phyloP scores from a whole-genome alignment of 2,329 filamentous ascomycete species.

The Pseudocercospora macadamiae region DNA sequence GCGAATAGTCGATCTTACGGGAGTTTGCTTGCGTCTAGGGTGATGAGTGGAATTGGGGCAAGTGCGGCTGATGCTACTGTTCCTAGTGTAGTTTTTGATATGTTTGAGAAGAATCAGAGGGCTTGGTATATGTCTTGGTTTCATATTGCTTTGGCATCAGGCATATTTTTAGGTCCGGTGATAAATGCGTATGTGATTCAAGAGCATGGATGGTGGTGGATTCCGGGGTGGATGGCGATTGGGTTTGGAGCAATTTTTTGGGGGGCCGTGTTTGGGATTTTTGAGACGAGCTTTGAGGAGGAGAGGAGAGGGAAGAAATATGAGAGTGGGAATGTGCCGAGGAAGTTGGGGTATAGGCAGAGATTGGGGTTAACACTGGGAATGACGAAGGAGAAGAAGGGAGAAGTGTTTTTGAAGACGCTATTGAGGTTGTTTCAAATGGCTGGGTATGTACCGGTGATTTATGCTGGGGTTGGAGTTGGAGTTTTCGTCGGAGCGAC shows the following conservation, averaged over 20 bases:
- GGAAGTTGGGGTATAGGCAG: neutral
- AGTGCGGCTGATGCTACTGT: conserved; percentile 43
- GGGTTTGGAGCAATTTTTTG: conserved; percentile 31
- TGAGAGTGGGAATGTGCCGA: neutral
- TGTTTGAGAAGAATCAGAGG: conserved; percentile 41
- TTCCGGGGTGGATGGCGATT: conserved; percentile 34
- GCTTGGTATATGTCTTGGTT: conserved; percentile 46
- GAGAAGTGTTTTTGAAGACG: conserved; percentile 18
- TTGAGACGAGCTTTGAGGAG: conserved; percentile 33
- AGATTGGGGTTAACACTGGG: neutral
- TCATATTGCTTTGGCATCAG: conserved; percentile 40
- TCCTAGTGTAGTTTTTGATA: conserved; percentile 41
- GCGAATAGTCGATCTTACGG: conserved; percentile 33
- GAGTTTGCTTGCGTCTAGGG: conserved; percentile 31
- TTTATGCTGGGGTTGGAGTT: conserved; percentile 28
- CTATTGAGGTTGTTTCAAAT: conserved; percentile 30
- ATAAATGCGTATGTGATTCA: conserved; percentile 38
- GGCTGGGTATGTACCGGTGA: conserved; percentile 30
- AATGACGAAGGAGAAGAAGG: neutral
- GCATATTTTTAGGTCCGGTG: conserved; percentile 43
- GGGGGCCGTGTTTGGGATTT: conserved; percentile 28
- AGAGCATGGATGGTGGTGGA: conserved; percentile 33
- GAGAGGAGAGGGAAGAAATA: no score
- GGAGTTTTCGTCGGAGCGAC: conserved; percentile 35
- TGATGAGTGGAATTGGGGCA: conserved; percentile 34